phyloP scores from a whole-genome alignment of 352 stramenopile genomes.

The Nannochloropsis limnetica region DNA sequence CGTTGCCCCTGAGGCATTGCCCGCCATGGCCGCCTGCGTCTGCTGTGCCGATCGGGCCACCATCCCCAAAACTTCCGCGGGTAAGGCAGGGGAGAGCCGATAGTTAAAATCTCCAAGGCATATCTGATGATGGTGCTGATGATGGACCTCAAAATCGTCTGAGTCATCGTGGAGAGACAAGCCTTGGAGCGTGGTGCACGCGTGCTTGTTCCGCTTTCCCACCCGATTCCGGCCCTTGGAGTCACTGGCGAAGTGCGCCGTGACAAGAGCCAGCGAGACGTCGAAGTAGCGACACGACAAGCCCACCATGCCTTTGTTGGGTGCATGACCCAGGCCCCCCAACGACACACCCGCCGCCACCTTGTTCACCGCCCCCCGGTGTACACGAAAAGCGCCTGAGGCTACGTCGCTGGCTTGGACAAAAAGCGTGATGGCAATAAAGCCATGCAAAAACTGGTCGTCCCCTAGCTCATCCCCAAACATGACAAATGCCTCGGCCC shows the following conservation, averaged over 20 bases:
- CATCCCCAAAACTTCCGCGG: background rate
- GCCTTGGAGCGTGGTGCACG: background rate
- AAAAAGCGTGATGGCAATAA: slow-evolving; percentile 32
- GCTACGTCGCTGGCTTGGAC: background rate
- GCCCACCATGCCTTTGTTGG: slow-evolving; percentile 30
- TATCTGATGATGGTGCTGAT: slow-evolving; percentile 30
- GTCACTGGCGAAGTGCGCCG: slow-evolving; percentile 23
- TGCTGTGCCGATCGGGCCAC: slow-evolving; percentile 11
- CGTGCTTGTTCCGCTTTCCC: slow-evolving; percentile 20
- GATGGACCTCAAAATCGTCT: slow-evolving; percentile 22
- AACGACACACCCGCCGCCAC: slow-evolving; percentile 13
- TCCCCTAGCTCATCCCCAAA: slow-evolving; percentile 18
- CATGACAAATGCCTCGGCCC: background rate
- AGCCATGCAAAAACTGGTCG: slow-evolving; percentile 30
- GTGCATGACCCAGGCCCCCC: background rate
- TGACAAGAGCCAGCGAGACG: slow-evolving; percentile 12
- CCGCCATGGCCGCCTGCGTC: background rate
- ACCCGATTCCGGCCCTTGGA: slow-evolving; percentile 10
- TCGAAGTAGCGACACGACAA: slow-evolving; percentile 4
- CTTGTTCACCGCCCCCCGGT: slow-evolving; percentile 16
- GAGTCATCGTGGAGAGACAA: slow-evolving; percentile 5
- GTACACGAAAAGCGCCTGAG: background rate
- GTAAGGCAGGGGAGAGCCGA: background rate
- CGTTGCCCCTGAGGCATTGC: background rate
- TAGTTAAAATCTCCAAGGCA: slow-evolving; percentile 21